Evolutionary conservation across 768 basidiomycete species (phyloP).

Genomic region (Dacryopinax primogenitus): DNA sequence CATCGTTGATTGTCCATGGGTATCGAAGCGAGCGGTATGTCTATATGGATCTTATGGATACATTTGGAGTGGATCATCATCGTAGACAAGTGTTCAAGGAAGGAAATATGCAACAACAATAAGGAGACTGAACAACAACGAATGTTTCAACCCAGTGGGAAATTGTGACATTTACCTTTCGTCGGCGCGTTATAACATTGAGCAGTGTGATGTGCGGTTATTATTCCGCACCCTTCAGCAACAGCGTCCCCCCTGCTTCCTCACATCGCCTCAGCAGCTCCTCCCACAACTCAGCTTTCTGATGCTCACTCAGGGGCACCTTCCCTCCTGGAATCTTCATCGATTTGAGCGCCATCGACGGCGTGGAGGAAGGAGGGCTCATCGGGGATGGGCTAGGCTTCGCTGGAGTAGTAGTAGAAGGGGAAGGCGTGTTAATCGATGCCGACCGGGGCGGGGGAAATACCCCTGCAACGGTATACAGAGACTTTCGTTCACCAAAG

Average conservation of each 20-base stretch:
- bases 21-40: too few species aligned
- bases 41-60: too few species aligned
- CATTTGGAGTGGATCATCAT: too few species aligned
- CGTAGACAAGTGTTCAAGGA: too few species aligned
- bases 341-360: background rate
- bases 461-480: background rate
- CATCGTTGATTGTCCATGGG: too few species aligned
- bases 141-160: too few species aligned
- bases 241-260: background rate
- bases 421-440: background rate
- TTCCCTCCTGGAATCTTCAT: background rate
- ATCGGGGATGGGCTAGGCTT: background rate
- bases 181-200: too few species aligned
- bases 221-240: background rate
- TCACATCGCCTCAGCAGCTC: slow-evolving; percentile 1
- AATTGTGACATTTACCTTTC: too few species aligned
- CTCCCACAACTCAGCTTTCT: background rate
- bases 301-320: background rate
- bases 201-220: too few species aligned
- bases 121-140: too few species aligned
- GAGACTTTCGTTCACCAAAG: background rate
- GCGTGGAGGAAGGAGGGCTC: background rate
- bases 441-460: background rate
- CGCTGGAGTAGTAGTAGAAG: background rate
- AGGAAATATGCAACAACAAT: too few species aligned